Base-by-base conservation (phyloP, 2,329 filamentous ascomycete species). In the Hypoxylon sp. region DNA sequence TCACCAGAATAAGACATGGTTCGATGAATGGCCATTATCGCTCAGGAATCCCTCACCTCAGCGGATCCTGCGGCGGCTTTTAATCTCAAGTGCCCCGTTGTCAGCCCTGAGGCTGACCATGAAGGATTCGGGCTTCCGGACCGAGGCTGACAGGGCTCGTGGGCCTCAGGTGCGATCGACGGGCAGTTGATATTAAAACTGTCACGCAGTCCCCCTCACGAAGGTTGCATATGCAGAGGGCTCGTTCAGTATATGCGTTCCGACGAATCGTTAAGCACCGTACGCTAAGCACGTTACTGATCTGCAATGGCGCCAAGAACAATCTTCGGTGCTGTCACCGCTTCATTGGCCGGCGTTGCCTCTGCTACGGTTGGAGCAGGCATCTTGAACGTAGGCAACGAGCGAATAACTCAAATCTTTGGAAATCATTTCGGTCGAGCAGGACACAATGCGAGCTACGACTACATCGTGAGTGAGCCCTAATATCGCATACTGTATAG, bases 291-390 rank as follows among this genome's bases (percentile, higher is more conserved):
- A 44, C 39, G 39, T 44, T 44, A 44, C 8, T 22, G 39, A 44
- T 44, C 39, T 44, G 39, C 39, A 44, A 44, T 44, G 39, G n/a
- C 39, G 39, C 39, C 39, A 44, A 44, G 39, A 44, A 44, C 10
- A 3, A 44, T n/a, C 39, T 9, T 44, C 17, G 39, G 39, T 17
- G 39, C 39, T 44, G 39, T 44, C 39, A 22, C 39, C 10, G 39
- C 39, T 22, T 44, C 39, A 44, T 44, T 44, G 39, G 39, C 17
- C 39, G 17, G 39, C 17, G 39, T 44, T 22, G 39, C 39, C 39
- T 44, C 39, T 44, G 39, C 39, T 4, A 44, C 39, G 39, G 39
- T 44, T 11, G 39, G 39, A 9, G 39, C 39, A 17, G 17, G 17
- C 39, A 44, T 44, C 39, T 22, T 22, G 39, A 44, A 22, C 39